Conservation (phyloP, 2,329 filamentous ascomycete genomes). For the Aspergillus novofumigatus region DNA sequence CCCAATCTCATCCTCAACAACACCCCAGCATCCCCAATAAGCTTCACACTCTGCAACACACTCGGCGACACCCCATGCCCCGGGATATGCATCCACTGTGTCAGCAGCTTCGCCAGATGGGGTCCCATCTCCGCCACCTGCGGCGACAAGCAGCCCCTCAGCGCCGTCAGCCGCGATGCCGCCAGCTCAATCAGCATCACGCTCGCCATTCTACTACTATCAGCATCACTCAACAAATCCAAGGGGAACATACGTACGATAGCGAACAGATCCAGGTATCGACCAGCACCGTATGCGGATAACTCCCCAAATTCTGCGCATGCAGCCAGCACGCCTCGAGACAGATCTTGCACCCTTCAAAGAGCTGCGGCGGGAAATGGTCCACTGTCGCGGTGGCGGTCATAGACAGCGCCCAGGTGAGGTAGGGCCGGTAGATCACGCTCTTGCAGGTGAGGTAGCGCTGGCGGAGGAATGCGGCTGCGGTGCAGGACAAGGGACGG, state of each 20-base stretch:
- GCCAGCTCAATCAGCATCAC: constrained; percentile 49
- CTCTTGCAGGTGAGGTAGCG: constrained; percentile 51
- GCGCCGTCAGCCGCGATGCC: constrained; percentile 38
- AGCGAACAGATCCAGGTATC: constrained; percentile 55
- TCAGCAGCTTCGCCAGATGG: constrained; percentile 40
- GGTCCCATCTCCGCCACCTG: constrained; percentile 39
- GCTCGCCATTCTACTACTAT: constrained; percentile 37
- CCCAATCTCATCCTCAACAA: neutral
- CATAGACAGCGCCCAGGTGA: constrained; percentile 48
- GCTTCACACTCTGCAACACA: constrained; percentile 45
- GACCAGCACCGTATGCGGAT: constrained; percentile 49
- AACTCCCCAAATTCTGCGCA: constrained; percentile 46
- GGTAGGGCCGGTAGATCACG: constrained; percentile 51
- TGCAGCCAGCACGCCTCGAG: constrained; percentile 49
- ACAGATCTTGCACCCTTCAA: constrained; percentile 43
- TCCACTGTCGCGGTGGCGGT: constrained; percentile 21
- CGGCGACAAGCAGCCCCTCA: constrained; percentile 37
- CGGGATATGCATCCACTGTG: constrained; percentile 41
- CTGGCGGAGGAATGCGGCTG: constrained; percentile 49
- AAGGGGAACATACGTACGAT: constrained; percentile 33
- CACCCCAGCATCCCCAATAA: constrained; percentile 37
- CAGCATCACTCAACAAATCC: too few species aligned
- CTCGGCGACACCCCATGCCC: constrained; percentile 43
- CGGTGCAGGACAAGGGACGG: constrained; percentile 33
- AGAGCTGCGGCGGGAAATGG: constrained; percentile 29